phyloP scores from a whole-genome alignment of 73 alveolate species.

The Paramecium pentaurelia region DNA sequence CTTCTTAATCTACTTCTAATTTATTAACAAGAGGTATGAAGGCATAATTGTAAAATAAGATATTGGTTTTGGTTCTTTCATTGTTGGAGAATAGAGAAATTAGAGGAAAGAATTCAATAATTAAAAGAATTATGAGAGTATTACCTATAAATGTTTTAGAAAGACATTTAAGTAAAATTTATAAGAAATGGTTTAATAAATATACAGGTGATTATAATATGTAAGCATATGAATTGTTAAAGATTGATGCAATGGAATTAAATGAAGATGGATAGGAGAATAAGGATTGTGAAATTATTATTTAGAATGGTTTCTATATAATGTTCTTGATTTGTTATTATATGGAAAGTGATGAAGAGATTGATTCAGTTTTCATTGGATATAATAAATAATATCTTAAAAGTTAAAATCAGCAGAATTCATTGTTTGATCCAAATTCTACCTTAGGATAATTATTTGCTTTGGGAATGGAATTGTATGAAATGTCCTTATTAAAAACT shows the following conservation, averaged over 20 bases:
- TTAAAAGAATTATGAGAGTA: conserved; percentile 56
- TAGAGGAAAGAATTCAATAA: conserved; percentile 36
- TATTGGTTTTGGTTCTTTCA: conserved; percentile 35
- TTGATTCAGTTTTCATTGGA: neutral
- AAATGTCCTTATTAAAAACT: conserved; percentile 60
- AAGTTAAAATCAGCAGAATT: neutral
- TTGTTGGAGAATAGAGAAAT: conserved; percentile 58
- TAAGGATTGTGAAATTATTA: conserved; percentile 24
- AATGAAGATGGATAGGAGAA: neutral
- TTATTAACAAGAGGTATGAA: conserved; percentile 54
- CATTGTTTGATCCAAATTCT: conserved; percentile 45
- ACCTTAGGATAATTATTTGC: conserved; percentile 37
- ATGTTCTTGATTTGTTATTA: conserved; percentile 46
- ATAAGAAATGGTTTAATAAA: conserved; percentile 28
- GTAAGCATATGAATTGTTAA: conserved; percentile 28
- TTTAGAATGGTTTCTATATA: conserved; percentile 57
- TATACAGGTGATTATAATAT: conserved; percentile 13
- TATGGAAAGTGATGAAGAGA: conserved; percentile 34
- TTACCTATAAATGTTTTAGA: conserved; percentile 41
- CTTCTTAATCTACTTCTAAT: neutral
- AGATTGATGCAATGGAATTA: conserved; percentile 20
- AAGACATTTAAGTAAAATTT: conserved; percentile 24
- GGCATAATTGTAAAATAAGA: conserved; percentile 46
- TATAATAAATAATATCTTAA: neutral
- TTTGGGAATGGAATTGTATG: conserved; percentile 13